phyloP scores from a whole-genome alignment of 2,329 filamentous ascomycete genomes.

The Aspergillus sojae region DNA sequence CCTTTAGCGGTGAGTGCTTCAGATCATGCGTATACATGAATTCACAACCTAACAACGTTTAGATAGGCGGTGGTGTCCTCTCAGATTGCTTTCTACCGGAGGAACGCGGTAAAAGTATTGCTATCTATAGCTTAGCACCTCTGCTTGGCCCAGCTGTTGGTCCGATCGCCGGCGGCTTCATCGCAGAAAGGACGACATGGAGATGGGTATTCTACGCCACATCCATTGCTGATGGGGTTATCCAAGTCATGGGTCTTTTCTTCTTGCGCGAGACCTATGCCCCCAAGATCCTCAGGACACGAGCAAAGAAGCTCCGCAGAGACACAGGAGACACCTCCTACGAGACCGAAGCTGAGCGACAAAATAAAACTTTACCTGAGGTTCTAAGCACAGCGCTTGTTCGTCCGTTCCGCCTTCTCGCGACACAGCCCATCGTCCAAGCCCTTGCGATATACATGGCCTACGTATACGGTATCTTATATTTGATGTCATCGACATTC shows the following conservation, averaged over 20 bases:
- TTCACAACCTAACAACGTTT: not conserved
- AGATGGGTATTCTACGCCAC: slow-evolving; percentile 74
- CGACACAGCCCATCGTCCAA: slow-evolving; percentile 64
- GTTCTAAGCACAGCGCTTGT: slow-evolving; percentile 48
- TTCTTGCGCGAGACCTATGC: slow-evolving; percentile 68
- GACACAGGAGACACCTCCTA: slow-evolving; percentile 41
- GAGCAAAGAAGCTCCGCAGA: slow-evolving; percentile 54
- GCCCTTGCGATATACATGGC: slow-evolving; percentile 58
- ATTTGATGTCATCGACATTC: slow-evolving; percentile 66
- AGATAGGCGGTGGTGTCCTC: slow-evolving; percentile 54
- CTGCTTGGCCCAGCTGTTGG: slow-evolving; percentile 68
- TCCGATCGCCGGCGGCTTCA: slow-evolving; percentile 67
- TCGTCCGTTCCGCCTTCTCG: slow-evolving; percentile 60
- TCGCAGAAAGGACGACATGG: slow-evolving; percentile 67
- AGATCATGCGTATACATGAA: slow-evolving; percentile 1
- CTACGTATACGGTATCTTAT: slow-evolving; percentile 65
- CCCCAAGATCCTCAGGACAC: slow-evolving; percentile 62
- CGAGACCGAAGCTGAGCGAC: slow-evolving; percentile 45
- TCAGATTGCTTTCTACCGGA: slow-evolving; percentile 64
- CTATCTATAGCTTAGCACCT: slow-evolving; percentile 65
- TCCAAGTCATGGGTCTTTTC: slow-evolving; percentile 65
- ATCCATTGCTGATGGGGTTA: slow-evolving; percentile 62
- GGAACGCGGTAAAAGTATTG: slow-evolving; percentile 64
- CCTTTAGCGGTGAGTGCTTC: slow-evolving; percentile 50
- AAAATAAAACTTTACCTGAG: slow-evolving; percentile 34